Evolutionary conservation across 495 filamentous ascomycete genomes (phyloP), one percentile per base, ranked within the genome.

Genomic region (Neurospora discreta): DNA sequence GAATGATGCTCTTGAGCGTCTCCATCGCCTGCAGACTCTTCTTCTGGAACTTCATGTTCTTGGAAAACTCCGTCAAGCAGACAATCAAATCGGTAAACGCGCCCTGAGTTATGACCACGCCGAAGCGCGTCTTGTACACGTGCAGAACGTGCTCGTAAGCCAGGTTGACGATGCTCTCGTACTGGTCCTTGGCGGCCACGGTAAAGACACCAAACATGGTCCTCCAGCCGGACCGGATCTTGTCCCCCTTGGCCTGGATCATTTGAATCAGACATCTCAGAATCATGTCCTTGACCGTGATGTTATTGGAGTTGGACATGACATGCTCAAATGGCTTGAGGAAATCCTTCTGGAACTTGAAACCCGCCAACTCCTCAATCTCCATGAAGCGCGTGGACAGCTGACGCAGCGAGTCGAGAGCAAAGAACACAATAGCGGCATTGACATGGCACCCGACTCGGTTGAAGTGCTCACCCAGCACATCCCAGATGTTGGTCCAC

Each of bases 311-410:
- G 81, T 98, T 98, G 39, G 90, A 88, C 85, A 98, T 97, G 75
- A 99, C 93, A 80, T 98, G 92, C 81, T 98, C 94, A 73, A 99
- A 99, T 0, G 95, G 95, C 80, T 97, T 98, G 38, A 98, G 85
- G 82, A 99, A 98, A 76, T 99, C 95, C 79, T 99, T 99, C 76
- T 99, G 95, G 79, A 99, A 99, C 79, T 98, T 98, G 89, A 99
- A 99, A 74, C 97, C 96, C 0, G 95, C 92, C 73, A 99, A 81
- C 79, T 99, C 95, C 74, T 97, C 96, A 73, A 98, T 93, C 81
- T 99, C 96, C 90, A 99, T 92, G 81, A 98, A 99, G 3, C 93
- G 90, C 94, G 98, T 98, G 0, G 94, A 97, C 44, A 99, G 84
- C 79, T 99, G 95, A 41, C 95, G 89, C 44, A 99, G 82, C 1